Conservation (phyloP, 2,329 filamentous ascomycete species). For the Aurifilum marmelostoma region DNA sequence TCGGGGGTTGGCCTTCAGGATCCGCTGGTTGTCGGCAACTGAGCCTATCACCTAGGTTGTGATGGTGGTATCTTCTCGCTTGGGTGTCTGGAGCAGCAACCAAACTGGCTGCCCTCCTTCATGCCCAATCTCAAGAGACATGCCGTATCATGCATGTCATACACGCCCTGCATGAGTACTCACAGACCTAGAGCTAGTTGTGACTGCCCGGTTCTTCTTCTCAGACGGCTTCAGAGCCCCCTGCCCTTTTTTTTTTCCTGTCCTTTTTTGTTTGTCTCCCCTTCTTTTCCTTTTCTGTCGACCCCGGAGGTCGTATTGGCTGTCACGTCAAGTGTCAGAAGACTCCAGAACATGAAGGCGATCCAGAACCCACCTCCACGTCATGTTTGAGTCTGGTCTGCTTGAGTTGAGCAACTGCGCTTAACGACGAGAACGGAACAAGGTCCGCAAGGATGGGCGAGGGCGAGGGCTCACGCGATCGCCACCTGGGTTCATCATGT, state of each 20-base stretch:
- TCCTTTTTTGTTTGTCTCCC: too few species aligned
- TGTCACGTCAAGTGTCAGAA: neutral
- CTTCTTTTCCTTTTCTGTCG: too few species aligned
- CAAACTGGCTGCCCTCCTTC: neutral
- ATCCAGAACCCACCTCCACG: neutral
- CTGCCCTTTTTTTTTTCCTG: too few species aligned
- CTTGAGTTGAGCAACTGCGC: neutral
- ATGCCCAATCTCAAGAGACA: too few species aligned
- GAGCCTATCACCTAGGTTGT: neutral
- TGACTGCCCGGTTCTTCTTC: neutral
- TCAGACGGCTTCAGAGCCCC: neutral
- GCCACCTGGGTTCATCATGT: neutral
- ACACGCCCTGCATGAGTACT: neutral
- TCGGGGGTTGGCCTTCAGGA: neutral
- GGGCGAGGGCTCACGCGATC: neutral
- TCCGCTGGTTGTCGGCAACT: neutral
- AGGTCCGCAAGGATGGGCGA: neutral
- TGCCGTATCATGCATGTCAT: neutral
- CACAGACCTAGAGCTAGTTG: neutral
- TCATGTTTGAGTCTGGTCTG: neutral
- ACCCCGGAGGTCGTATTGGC: neutral
- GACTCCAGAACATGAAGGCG: neutral
- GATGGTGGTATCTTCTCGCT: neutral
- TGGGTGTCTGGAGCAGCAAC: neutral
- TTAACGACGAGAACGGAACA: neutral